Base-by-base conservation (phyloP, 257 asterid genomes). In the Solanum etuberosum region DNA sequence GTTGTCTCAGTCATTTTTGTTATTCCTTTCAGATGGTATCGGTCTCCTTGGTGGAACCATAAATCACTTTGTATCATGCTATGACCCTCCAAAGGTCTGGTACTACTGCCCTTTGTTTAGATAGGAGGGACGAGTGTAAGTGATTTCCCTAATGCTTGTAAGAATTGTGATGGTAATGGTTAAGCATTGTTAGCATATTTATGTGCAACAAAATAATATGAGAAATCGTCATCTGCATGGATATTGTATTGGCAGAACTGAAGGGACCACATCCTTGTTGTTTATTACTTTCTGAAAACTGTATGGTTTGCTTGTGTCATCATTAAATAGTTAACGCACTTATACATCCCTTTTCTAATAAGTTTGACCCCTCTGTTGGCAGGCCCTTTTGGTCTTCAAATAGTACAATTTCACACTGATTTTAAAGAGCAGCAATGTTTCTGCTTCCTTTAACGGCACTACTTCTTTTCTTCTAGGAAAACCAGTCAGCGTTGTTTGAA, bases 31-130 rank as follows among this genome's bases (percentile, higher is more conserved):
- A 95, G 99, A 97, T 91, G 99, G 99, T 85, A 91, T 97, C 88
- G 99, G 99, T 87, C 99, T 97, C 90, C 98, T 97, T 65, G 98
- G 99, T 86, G 99, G 98, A 71, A 94, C 94, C 90, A 93, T 97
- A 91, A 94, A 95, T 92, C 91, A 94, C 91, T 97, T 95, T 91
- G 97, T 91, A 88, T 92, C 98, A 25, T 89, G 91, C 89, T 91
- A 93, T 90, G 93, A 92, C 83, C 93, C 98, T 88, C 98, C 99
- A 65, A 97, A 95, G 98, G 99, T 97, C 89, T 90, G 93, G 46
- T 80, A 51, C 86, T 73, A 85, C 88, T 87, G 73, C 88, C 54
- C 71, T 10, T 67, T 40, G 5, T 29, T 46, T 84, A 25, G 25
- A 78, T 78, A 43, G 67, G 42, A 80, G 3, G 40, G 84, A 78